Base-by-base conservation (phyloP, 2,329 filamentous ascomycete genomes). In the Scopulariopsis brevicaulis region DNA sequence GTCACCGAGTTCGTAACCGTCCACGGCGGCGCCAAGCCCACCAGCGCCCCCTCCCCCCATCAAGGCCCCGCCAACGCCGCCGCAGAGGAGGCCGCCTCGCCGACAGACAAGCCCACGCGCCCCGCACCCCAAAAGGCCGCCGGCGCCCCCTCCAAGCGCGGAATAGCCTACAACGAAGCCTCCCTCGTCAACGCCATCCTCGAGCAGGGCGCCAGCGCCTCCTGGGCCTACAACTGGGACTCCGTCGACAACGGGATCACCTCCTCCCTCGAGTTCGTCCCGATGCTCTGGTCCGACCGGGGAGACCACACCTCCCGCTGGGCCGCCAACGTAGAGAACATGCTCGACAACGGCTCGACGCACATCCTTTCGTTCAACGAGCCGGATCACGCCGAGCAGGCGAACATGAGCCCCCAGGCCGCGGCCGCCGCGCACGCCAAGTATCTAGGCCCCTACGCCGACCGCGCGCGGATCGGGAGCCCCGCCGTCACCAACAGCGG, bases 181-280 rank as follows among this genome's bases (percentile, higher is more conserved):
- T 64, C 63, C 32, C 73, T 86, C 40, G 77, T 79, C 67, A 70
- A 74, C 58, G 64, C 70, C 62, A 84, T 89, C 68, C 69, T 70
- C 61, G 60, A 43, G 43, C 55, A 54, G 43, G 72, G 69, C 63
- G 22, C 62, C 48, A 67, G 78, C 60, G 62, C 64, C 58, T 76
- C 71, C 48, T 89, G 85, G 82, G 78, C 72, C 54, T 87, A 87
- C 77, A 88, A 88, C 79, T 90, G 86, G 86, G 83, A 72, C 52
- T 76, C 77, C 53, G 62, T 62, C 12, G 64, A 74, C 54, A 69
- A 72, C 60, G 72, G 73, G 46, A 72, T 77, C 11, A 66, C 76
- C 57, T 67, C 69, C 22, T 67, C 66, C 55, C 66, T 84, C 64
- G 74, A 78, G 65, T 91, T 76, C 73, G 77, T 87, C 57, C 87